These are phyloP conservation scores for Boletus sp. DNA, from an alignment of 1,284 basidiomycete genomes.

Conservation along the genomic window DNA sequence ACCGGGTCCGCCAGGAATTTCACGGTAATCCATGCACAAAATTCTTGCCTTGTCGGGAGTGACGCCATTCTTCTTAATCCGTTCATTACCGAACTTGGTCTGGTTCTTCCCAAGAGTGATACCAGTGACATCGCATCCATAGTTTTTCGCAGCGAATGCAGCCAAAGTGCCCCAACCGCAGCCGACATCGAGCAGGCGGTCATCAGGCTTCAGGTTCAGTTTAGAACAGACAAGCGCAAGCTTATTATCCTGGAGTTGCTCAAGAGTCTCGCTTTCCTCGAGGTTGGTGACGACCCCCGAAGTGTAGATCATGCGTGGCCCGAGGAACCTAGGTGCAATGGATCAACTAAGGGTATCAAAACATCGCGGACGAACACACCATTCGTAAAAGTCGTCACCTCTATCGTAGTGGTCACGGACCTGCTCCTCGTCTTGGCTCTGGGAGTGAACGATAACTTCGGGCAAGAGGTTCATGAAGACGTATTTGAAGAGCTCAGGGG, in stretches of 20 bases:
- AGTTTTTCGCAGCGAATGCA: conserved; percentile 97
- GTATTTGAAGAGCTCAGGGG: conserved; percentile 89
- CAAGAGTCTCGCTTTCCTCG: conserved; percentile 79
- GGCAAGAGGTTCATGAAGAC: conserved; percentile 87
- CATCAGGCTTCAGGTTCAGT: conserved; percentile 80
- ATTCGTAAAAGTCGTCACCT: conserved; percentile 91
- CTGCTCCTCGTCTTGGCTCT: conserved; percentile 91
- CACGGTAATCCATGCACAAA: conserved; percentile 92
- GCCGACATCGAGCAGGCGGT: conserved; percentile 88
- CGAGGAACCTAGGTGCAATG: conserved; percentile 67
- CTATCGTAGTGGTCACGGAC: conserved; percentile 97
- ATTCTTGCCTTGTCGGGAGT: conserved; percentile 80
- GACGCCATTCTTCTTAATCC: conserved; percentile 82
- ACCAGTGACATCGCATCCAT: conserved; percentile 90
- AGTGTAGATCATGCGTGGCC: conserved; percentile 97
- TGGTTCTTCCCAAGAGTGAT: conserved; percentile 92
- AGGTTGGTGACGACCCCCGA: conserved; percentile 84
- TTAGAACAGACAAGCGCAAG: conserved; percentile 93
- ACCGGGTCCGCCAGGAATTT: conserved; percentile 79
- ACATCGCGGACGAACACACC: conserved; percentile 42
- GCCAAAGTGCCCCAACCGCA: conserved; percentile 98
- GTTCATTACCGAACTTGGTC: conserved; percentile 86
- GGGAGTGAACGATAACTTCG: conserved; percentile 89
- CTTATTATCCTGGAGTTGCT: conserved; percentile 99
- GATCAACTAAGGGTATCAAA: neutral